Conservation (phyloP, 257 asterid species). For the Cynanchum wilfordii region DNA sequence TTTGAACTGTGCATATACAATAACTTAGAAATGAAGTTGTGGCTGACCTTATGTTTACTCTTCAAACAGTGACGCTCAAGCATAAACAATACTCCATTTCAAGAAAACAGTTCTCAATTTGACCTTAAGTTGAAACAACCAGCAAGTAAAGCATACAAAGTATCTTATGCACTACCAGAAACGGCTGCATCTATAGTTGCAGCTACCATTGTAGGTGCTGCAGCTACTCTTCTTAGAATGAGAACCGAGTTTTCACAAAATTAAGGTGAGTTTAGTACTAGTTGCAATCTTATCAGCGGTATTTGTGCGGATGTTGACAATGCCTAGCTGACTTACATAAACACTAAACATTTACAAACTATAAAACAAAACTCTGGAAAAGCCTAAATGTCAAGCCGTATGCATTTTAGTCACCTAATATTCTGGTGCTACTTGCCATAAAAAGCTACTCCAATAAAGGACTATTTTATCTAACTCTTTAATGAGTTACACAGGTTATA, state of each 20-base stretch:
- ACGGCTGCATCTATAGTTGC: conserved; percentile 66
- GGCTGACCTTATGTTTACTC: conserved; percentile 8
- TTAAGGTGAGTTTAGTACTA: conserved; percentile 36
- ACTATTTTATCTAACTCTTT: not conserved
- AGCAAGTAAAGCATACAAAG: conserved; percentile 21
- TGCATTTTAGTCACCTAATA: not conserved
- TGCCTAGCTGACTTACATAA: not conserved
- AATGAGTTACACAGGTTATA: not conserved
- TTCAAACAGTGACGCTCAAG: conserved; percentile 27
- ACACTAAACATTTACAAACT: not conserved
- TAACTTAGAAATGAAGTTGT: not conserved
- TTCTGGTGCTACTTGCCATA: not conserved
- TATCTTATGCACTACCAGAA: conserved; percentile 51
- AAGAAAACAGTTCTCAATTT: conserved; percentile 19
- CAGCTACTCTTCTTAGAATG: conserved; percentile 54
- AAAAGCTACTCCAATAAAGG: not conserved
- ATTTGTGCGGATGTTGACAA: not conserved
- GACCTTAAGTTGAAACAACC: conserved; percentile 17
- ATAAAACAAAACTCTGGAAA: not conserved
- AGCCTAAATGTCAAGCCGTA: not conserved
- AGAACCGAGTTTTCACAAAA: conserved; percentile 41
- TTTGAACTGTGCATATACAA: not conserved
- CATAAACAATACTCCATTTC: conserved; percentile 11
- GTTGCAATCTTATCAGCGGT: not conserved
- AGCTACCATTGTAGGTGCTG: conserved; percentile 62